A percentile compares a stretch with the other conserved stretches of the same genome.
These are phyloP conservation scores for Dendrobium chrysotoxum DNA, from an alignment of 106 monocot genomes.

Conservation along the genomic window DNA sequence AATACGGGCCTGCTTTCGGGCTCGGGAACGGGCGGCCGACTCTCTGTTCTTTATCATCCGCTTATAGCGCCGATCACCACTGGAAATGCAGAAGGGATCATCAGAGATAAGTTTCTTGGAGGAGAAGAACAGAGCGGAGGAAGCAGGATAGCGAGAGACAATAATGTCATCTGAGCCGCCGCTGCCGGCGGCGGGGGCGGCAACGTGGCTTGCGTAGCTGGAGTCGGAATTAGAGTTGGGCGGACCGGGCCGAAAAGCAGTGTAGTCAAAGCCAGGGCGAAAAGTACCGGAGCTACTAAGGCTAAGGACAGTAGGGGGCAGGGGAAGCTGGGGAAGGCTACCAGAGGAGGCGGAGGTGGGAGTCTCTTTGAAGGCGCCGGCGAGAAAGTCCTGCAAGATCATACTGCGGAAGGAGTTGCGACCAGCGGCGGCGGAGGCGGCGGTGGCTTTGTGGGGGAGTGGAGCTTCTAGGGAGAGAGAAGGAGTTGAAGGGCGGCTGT, in stretches of 20 bases:
- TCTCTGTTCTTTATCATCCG: slow-evolving; percentile 88
- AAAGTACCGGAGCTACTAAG: slow-evolving; percentile 5
- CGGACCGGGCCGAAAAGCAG: background rate
- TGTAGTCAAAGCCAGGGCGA: background rate
- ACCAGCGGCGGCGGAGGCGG: background rate
- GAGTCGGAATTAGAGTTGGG: slow-evolving; percentile 6
- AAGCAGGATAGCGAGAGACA: too few species aligned
- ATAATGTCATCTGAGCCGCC: background rate
- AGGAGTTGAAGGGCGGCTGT: background rate
- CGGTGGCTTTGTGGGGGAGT: background rate
- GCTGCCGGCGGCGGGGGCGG: slow-evolving; percentile 4
- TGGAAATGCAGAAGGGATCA: background rate
- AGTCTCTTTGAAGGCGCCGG: slow-evolving; percentile 21
- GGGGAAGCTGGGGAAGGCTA: background rate
- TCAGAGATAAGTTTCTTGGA: slow-evolving; percentile 5
- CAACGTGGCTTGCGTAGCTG: background rate
- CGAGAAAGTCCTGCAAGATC: slow-evolving; percentile 55
- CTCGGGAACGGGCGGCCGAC: slow-evolving; percentile 70
- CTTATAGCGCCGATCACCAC: slow-evolving; percentile 46
- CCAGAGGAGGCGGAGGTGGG: background rate
- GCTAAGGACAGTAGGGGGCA: slow-evolving; percentile 16
- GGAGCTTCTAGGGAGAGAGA: background rate
- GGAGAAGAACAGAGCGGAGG: background rate
- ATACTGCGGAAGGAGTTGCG: slow-evolving; percentile 13
- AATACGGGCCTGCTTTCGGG: slow-evolving; percentile 63